Evolutionary conservation across 1,139 yeast species (phyloP).

Genomic region (Scheffersomyces stambukii): DNA sequence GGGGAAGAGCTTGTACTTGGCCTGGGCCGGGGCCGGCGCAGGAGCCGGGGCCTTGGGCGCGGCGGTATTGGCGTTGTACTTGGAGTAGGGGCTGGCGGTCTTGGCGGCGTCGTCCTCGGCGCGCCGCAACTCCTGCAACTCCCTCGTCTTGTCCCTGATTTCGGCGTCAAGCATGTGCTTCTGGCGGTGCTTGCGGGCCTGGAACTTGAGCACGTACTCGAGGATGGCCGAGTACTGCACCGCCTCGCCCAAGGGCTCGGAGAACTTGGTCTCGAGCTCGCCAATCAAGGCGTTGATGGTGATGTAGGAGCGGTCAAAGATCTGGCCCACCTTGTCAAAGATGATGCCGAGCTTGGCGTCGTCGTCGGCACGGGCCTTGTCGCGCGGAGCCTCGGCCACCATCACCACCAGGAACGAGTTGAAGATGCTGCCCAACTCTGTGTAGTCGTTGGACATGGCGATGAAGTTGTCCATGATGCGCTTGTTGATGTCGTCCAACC

Average conservation of each 20-base stretch:
- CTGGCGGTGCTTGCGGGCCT: slow-evolving; percentile 68
- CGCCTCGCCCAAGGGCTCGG: slow-evolving; percentile 82
- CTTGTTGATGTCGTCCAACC: slow-evolving; percentile 65
- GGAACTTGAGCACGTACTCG: slow-evolving; percentile 63
- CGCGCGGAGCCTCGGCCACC: slow-evolving; percentile 1
- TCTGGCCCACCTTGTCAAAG: slow-evolving; percentile 72
- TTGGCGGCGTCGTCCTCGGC: slow-evolving; percentile 22
- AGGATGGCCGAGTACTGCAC: slow-evolving; percentile 72
- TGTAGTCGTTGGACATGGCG: slow-evolving; percentile 63
- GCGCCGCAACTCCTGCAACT: slow-evolving; percentile 35
- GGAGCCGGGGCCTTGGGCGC: not conserved
- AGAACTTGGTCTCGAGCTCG: slow-evolving; percentile 64
- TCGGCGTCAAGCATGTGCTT: slow-evolving; percentile 54
- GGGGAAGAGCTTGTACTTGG: slow-evolving; percentile 23
- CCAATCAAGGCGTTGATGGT: slow-evolving; percentile 66
- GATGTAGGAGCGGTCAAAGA: slow-evolving; percentile 68
- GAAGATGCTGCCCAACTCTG: slow-evolving; percentile 67
- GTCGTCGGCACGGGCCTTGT: slow-evolving; percentile 18
- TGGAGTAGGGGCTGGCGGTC: no score
- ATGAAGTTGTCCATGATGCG: slow-evolving; percentile 57
- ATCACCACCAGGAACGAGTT: slow-evolving; percentile 54
- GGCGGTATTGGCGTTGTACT: not conserved
- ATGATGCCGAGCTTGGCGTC: slow-evolving; percentile 36
- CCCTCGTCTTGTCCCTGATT: slow-evolving; percentile 41
- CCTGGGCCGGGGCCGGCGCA: slow-evolving; percentile 1